Evolutionary conservation across 2,329 filamentous ascomycete species (phyloP).

Genomic region (Colletotrichum aenigma): DNA sequence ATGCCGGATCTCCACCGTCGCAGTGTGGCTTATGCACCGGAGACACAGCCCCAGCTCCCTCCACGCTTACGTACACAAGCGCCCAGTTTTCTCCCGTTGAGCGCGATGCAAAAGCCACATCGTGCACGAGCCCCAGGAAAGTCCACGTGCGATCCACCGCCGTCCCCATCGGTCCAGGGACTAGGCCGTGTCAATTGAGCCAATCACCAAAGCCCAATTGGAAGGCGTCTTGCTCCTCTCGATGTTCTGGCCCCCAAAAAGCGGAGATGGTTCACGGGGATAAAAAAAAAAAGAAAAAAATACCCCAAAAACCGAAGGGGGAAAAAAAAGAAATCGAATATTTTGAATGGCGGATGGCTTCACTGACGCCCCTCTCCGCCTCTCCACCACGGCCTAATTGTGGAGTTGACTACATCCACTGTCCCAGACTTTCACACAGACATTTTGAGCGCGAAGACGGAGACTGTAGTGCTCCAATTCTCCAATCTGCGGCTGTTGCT

Average conservation of each 20-base stretch:
- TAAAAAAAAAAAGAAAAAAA: background rate
- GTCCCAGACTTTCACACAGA: background rate
- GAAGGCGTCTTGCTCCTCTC: background rate
- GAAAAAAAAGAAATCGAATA: background rate
- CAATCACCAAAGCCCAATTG: background rate
- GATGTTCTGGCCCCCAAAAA: background rate
- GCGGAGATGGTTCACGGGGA: background rate
- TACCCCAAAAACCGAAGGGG: background rate
- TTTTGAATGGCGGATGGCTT: background rate
- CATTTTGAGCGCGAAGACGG: background rate
- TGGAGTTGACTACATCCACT: background rate
- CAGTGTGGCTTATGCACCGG: background rate
- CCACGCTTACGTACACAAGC: background rate
- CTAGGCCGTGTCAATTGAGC: background rate
- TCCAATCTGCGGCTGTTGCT: background rate
- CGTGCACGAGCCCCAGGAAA: background rate
- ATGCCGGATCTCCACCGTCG: background rate
- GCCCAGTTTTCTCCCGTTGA: background rate
- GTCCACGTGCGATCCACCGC: background rate
- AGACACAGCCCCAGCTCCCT: background rate
- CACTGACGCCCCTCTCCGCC: background rate
- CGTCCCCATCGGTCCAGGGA: background rate
- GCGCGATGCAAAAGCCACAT: background rate
- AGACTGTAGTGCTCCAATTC: background rate
- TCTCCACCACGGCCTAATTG: conserved; percentile 2